Evolutionary conservation across 2,329 filamentous ascomycete genomes (phyloP), one percentile per base, ranked within the genome.

Genomic region (Elsinoe ampelina): DNA sequence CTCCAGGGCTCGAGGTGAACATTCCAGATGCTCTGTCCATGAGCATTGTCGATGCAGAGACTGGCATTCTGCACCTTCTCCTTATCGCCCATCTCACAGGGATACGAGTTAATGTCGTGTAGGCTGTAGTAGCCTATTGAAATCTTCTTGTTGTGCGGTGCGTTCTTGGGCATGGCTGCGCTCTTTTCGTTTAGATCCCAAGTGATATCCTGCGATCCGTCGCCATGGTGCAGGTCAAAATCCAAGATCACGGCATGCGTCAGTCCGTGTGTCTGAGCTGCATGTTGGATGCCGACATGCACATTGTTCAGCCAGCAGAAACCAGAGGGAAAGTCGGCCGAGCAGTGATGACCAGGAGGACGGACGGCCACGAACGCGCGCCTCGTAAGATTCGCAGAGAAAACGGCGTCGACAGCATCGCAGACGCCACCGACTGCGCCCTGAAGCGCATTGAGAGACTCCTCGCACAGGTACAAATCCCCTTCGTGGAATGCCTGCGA

Each of bases 221-320:
- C 90, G 48, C 90, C 90, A 65, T 95, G 90, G 65, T 95, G 90
- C 19, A 95, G 77, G 68, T 95, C 89, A 67, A 95, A 92, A 67
- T 95, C 90, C 61, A 95, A 83, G 60, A 95, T 97, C 10, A 89
- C 93, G 0, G 91, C 92, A 69, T 98, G 93, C 0, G 92, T 97
- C 26, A 97, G 74, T 0, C 87, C 90, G 66, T 98, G 87, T 38
- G 80, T 81, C 60, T 92, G 82, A 17, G 89, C 85, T 10, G 85
- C 92, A 69, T 98, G 88, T 70, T 95, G 87, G 62, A 98, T 95
- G 0, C 92, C 93, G 19, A 98, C 89, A 67, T 97, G 92, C 0
- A 98, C 90, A 67, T 98, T 98, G 71, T 98, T 98, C 52, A 98
- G 75, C 92, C 93, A 98, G 73, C 93, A 98, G 68, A 98, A 98